phyloP scores from a whole-genome alignment of 2,329 filamentous ascomycete genomes.

The Pseudocercospora cruenta region DNA sequence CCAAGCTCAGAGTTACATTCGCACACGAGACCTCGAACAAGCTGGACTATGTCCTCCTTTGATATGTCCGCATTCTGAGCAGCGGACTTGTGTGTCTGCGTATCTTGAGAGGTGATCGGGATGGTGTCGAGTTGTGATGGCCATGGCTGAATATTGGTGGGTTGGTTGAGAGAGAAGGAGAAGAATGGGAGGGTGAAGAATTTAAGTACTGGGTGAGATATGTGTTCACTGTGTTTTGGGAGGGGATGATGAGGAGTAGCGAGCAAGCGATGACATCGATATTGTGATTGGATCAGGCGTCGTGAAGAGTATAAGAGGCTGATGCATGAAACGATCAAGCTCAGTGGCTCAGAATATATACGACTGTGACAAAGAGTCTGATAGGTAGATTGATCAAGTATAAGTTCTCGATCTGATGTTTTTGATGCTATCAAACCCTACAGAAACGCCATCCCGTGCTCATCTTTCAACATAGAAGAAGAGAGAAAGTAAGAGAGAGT shows the following conservation, averaged over 20 bases:
- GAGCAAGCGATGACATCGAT: neutral
- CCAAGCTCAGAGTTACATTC: no score
- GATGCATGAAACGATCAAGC: no score
- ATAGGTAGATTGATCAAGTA: no score
- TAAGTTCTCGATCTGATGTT: no score
- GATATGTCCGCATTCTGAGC: neutral
- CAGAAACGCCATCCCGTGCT: no score
- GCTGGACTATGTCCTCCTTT: neutral
- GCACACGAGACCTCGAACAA: neutral
- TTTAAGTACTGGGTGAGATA: neutral
- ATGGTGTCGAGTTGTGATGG: neutral
- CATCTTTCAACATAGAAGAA: no score
- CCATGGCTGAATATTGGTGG: neutral
- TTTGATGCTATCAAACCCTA: no score
- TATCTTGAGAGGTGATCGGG: neutral
- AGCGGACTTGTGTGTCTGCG: neutral
- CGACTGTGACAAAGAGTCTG: no score
- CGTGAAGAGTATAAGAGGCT: neutral
- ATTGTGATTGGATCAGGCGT: no score
- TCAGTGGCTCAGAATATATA: no score
- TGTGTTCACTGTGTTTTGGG: neutral
- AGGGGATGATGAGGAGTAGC: neutral
- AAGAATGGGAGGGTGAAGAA: neutral
- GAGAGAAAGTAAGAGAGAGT: no score
- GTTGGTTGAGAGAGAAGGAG: neutral